Base-by-base conservation (phyloP, 441 rosid species). In the Capsella rubella region DNA sequence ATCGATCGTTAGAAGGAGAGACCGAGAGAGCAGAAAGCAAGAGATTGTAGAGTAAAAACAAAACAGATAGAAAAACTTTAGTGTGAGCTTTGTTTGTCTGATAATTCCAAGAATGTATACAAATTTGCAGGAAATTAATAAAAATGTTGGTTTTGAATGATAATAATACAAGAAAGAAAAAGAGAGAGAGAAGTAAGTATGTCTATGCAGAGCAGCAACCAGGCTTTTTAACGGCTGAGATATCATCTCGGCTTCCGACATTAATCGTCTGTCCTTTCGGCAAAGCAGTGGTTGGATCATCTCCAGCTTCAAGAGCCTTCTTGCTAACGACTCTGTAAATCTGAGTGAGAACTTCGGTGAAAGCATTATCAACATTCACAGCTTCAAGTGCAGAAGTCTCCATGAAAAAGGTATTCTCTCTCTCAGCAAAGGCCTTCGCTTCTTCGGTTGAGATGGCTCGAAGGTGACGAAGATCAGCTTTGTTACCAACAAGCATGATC, bases 331-430 rank as follows among this genome's bases (percentile, higher is more conserved):
- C 84, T 21, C 73, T 85, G 54, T 85, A 82, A 9, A 85, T 87
- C 81, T 87, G 89, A 42, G 86, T 79, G 55, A 85, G 82, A 49
- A 85, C 89, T 74, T 87, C 88, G 0, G 88, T 85, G 73, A 85
- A 87, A 5, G 91, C 87, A 8, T 69, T 84, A 56, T 85, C 91
- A 10, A 87, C 91, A 49, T 87, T 85, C 69, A 79, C 76, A 9
- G 91, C 83, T 79, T 87, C 91, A 1, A 87, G 84, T 0, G 91
- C 91, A 0, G 91, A 87, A 12, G 91, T 87, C 78, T 87, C 91
- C 87, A 85, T 87, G 71, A 87, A 87, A 58, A 78, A 81, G 1
- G 84, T 84, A 74, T 69, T 81, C 87, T 85, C 91, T 72, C 82
- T 69, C 49, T 85, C 87, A 0, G 88, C 88, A 16, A 87, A 87